Base-by-base conservation (phyloP, 768 basidiomycete species). In the Bullera alba region DNA sequence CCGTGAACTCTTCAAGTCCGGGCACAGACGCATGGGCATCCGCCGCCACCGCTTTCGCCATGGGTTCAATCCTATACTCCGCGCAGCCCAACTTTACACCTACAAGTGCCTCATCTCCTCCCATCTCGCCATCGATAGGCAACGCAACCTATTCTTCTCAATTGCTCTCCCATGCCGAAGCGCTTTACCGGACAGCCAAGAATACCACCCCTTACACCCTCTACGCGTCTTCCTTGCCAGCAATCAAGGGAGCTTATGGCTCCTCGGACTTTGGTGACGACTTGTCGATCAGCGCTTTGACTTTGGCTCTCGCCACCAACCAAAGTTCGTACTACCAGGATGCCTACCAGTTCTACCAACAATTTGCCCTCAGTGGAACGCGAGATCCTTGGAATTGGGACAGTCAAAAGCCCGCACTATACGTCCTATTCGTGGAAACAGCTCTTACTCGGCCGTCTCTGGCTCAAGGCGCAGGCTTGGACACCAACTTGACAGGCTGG, bases 21-120 rank as follows among this genome's bases (percentile, higher is more conserved):
- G 92, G 91, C 39, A 95, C 92, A 0, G 91, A 96, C 59, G 89
- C 81, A 16, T 87, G 86, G 10, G 87, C 91, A 0, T 79, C 81
- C 38, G 80, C 85, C 4, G 81, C 91, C 2, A 85, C 87, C 1
- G 90, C 92, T 15, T 91, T 95, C 66, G 79, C 91, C 12, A 80
- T 90, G 0, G 89, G 87, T 60, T 84, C 91, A 1, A 79, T 81
- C 51, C 78, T 96, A 25, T 96, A 95, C 63, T 77, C 81, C 15
- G 57, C 53, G 78, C 78, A 59, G 77, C 76, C 53, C 62, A 76
- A 29, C 79, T 60, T 87, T 61, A 69, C 65, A 47, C 77, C 79
- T 37, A 76, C 76, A 29, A 73, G 78, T 4, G 76, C 81, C 15
- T 48, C 62, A 16, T 46, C 60, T 8, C 51, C 70, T 1, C 71